A percentile compares a stretch with the other conserved stretches of the same genome.
phyloP scores from a whole-genome alignment of 495 filamentous ascomycete species.

The Staphylotrichum longicolle region DNA sequence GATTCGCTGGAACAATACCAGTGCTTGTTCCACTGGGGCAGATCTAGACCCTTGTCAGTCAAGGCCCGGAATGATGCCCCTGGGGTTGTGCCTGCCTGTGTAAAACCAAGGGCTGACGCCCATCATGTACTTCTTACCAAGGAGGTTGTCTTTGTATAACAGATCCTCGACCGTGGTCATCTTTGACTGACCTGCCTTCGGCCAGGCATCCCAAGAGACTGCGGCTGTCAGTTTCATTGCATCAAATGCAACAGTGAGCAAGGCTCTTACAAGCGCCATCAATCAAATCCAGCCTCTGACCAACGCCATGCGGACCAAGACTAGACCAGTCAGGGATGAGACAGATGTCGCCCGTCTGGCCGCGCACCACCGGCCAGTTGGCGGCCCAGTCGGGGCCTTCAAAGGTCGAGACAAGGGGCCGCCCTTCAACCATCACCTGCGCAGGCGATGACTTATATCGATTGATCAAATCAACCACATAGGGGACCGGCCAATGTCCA shows the following conservation, averaged over 20 bases:
- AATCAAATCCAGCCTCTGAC: conserved; percentile 45
- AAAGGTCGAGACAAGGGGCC: conserved; percentile 70
- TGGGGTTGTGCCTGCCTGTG: conserved; percentile 34
- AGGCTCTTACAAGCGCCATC: conserved; percentile 55
- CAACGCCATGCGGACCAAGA: conserved; percentile 52
- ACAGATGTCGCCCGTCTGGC: conserved; percentile 49
- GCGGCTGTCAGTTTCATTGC: not conserved
- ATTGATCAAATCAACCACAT: conserved; percentile 60
- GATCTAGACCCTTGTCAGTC: conserved; percentile 43
- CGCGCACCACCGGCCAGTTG: conserved; percentile 59
- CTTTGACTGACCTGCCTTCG: conserved; percentile 51
- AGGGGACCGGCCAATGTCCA: conserved; percentile 53
- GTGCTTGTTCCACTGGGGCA: conserved; percentile 68
- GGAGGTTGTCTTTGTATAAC: conserved; percentile 49
- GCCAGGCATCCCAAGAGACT: conserved; percentile 76
- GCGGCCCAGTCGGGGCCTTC: conserved; percentile 57
- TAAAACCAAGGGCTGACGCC: conserved; percentile 77
- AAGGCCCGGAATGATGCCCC: not conserved
- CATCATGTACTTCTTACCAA: conserved; percentile 74
- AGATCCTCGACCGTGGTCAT: conserved; percentile 55
- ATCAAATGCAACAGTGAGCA: not conserved
- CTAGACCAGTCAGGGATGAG: conserved; percentile 66
- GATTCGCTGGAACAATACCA: conserved; percentile 71
- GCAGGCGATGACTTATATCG: conserved; percentile 49
- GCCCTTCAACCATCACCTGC: conserved; percentile 55